Base-by-base conservation (phyloP, 2,329 filamentous ascomycete genomes). In the Ascomycota sp. region DNA sequence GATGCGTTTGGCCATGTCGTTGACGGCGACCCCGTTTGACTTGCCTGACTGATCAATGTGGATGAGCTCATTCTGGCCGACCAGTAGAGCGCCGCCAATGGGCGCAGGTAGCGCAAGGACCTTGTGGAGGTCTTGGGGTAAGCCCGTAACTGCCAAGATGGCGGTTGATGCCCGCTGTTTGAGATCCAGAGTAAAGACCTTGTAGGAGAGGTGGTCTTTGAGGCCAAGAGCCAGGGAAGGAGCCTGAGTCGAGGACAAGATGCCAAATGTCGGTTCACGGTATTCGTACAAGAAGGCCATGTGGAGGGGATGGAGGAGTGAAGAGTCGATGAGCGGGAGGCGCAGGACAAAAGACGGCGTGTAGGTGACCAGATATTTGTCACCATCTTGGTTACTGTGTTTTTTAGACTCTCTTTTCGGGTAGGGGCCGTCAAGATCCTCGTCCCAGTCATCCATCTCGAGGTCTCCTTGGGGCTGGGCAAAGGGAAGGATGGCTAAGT, bases 31-130 rank as follows among this genome's bases (percentile, higher is more conserved):
- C 2, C 83, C 86, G 43, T 82, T 93, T 9, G 83, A 69, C 50
- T 92, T 94, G 20, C 89, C 89, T 8, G 82, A 82, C 59, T 98
- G 89, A 45, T 95, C 86, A 38, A 98, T 73, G 49, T 98, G 89
- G 35, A 98, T 79, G 36, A 98, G 54, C 46, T 94, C 83, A 46
- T 98, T 95, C 28, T 68, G 65, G 20, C 89, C 91, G 13, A 95
- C 57, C 11, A 98, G 63, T 11, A 98, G 58, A 23, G 83, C 80
- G 26, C 89, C 89, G 17, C 89, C 89, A 25, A 95, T 75, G 1
- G 86, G 86, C 5, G 77, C 64, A 4, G 85, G 81, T 3, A 98
- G 57, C 7, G 89, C 73, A 27, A 94, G 61, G 26, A 95, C 75
- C 40, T 71, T 70, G 48, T 75, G 81, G 8, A 95, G 62, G 49